phyloP scores from a whole-genome alignment of 805 yeast species.

The Sugiyamaella lignohabitans region DNA sequence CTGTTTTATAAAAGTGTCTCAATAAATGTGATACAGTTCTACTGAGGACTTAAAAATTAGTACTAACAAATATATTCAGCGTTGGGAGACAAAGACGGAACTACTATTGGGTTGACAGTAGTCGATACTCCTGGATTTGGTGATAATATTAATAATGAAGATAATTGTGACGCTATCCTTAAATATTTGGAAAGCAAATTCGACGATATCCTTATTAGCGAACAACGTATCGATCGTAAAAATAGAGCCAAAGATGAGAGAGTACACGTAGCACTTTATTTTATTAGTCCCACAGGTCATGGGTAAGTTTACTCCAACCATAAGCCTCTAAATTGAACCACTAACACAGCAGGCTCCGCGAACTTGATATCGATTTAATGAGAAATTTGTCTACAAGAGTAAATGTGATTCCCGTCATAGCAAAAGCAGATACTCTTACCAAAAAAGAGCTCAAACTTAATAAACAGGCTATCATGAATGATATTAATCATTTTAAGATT shows the following conservation, averaged over 20 bases:
- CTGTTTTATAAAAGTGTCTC: no score
- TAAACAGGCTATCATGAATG: constrained; percentile 50
- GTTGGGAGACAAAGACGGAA: constrained; percentile 47
- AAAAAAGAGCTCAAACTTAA: constrained; percentile 49
- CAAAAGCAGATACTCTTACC: constrained; percentile 75
- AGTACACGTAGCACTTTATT: constrained; percentile 75
- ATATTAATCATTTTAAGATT: constrained; percentile 51
- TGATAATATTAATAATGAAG: constrained; percentile 56
- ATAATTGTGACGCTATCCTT: constrained; percentile 38
- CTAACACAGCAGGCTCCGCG: constrained; percentile 36
- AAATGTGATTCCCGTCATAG: constrained; percentile 71
- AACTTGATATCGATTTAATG: constrained; percentile 69
- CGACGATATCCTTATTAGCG: constrained; percentile 69
- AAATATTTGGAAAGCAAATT: constrained; percentile 62
- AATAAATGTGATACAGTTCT: no score
- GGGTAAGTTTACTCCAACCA: constrained; percentile 22
- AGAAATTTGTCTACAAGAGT: constrained; percentile 61
- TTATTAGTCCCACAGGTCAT: constrained; percentile 51
- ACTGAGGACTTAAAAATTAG: no score
- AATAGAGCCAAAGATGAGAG: constrained; percentile 61
- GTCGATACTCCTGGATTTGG: constrained; percentile 76
- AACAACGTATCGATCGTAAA: constrained; percentile 80
- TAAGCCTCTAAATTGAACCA: neutral
- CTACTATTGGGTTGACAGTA: constrained; percentile 48
- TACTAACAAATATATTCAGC: neutral